Evolutionary conservation across 768 basidiomycete genomes (phyloP).

Genomic region (Boletus vinaceobasis): DNA sequence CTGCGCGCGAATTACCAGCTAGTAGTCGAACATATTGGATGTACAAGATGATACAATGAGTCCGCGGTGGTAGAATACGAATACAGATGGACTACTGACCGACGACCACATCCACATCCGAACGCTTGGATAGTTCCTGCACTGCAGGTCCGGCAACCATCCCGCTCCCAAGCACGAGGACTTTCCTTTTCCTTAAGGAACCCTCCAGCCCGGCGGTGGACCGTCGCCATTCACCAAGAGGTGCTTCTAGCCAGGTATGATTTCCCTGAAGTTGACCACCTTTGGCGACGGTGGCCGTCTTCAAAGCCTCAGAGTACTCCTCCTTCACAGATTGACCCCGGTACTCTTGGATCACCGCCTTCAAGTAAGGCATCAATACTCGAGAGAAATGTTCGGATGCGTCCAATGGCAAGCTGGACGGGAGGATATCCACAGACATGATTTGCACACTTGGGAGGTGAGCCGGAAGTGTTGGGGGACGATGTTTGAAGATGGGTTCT

Average conservation of each 20-base stretch:
- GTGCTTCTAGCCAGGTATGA: conserved; percentile 57
- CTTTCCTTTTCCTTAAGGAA: conserved; percentile 48
- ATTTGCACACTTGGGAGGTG: conserved; percentile 63
- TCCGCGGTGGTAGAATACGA: conserved; percentile 5
- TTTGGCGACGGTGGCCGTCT: conserved; percentile 68
- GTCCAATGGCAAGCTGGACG: conserved; percentile 78
- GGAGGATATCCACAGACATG: conserved; percentile 91
- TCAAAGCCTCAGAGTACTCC: conserved; percentile 43
- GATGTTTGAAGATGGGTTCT: conserved; percentile 61
- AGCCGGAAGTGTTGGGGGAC: conserved; percentile 39
- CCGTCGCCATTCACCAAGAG: conserved; percentile 44
- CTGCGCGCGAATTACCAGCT: conserved; percentile 72
- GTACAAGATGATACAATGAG: conserved; percentile 15
- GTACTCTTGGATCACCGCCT: conserved; percentile 47
- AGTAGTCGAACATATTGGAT: conserved; percentile 1
- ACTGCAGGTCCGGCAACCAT: conserved; percentile 93
- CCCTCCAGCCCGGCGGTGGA: conserved; percentile 4
- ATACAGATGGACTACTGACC: conserved; percentile 48
- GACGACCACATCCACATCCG: conserved; percentile 67
- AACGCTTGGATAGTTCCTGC: conserved; percentile 60
- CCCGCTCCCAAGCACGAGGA: conserved; percentile 87
- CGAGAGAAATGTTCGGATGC: conserved; percentile 75
- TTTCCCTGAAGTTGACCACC: conserved; percentile 50
- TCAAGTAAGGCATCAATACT: conserved; percentile 65
- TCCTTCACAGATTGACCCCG: conserved; percentile 25